Percentiles rank a stretch among this genome's conserved stretches.
These are phyloP conservation scores for Eucalyptus pauciflora DNA, from an alignment of 345 rosid genomes.

Conservation along the genomic window DNA sequence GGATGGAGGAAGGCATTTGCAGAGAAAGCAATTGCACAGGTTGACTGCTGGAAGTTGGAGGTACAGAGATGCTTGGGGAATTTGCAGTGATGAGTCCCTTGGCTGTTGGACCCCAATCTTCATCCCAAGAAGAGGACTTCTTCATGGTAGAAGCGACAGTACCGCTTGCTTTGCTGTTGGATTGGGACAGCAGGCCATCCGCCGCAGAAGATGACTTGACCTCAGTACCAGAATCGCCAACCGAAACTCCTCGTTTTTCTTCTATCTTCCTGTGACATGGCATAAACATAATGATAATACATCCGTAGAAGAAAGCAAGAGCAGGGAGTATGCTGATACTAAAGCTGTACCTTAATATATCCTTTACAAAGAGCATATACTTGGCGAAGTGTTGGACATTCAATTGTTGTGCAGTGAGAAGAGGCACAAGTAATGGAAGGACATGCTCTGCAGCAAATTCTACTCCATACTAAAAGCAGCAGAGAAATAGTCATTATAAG, in stretches of 20 bases:
- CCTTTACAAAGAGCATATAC: constrained; percentile 88
- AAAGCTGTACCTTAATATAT: constrained; percentile 58
- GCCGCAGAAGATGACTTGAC: constrained; percentile 20
- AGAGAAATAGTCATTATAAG: background rate
- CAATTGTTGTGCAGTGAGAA: constrained; percentile 86
- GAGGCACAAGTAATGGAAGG: constrained; percentile 75
- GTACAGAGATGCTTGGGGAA: background rate
- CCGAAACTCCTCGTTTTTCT: constrained; percentile 74
- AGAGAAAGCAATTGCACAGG: constrained; percentile 19
- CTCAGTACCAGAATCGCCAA: constrained; percentile 58
- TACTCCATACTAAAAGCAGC: constrained; percentile 61
- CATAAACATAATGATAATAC: background rate
- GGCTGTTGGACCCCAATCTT: constrained; percentile 65
- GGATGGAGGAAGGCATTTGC: constrained; percentile 19
- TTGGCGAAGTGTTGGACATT: constrained; percentile 92
- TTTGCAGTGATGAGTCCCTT: constrained; percentile 16
- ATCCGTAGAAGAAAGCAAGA: background rate
- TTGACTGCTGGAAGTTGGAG: constrained; percentile 1
- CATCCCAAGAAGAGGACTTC: constrained; percentile 66
- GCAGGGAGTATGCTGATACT: background rate
- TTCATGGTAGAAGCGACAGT: constrained; percentile 37
- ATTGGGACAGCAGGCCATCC: constrained; percentile 42
- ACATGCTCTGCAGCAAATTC: constrained; percentile 87
- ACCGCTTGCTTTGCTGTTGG: constrained; percentile 26
- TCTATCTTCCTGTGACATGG: constrained; percentile 59